Conservation (phyloP, 257 asterid genomes). For the Capsicum baccatum region DNA sequence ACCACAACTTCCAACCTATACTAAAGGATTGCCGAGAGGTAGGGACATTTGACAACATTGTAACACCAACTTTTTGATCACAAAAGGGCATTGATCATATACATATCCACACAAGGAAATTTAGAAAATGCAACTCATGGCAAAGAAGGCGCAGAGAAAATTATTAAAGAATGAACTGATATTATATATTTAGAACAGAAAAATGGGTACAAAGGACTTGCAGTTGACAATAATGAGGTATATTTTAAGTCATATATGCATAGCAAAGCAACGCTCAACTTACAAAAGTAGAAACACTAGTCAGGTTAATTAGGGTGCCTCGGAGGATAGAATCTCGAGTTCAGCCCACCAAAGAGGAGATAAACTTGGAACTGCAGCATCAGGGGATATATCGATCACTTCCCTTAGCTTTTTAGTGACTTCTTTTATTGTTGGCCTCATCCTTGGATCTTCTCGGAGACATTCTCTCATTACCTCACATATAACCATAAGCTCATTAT, state of each 20-base stretch:
- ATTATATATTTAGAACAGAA: background rate
- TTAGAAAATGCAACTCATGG: background rate
- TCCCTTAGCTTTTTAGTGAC: constrained; percentile 27
- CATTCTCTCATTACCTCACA: constrained; percentile 25
- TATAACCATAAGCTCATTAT: constrained; percentile 14
- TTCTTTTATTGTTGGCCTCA: constrained; percentile 25
- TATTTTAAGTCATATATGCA: background rate
- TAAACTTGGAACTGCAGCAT: constrained; percentile 30
- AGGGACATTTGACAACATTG: background rate
- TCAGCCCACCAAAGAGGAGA: constrained; percentile 38
- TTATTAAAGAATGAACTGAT: background rate
- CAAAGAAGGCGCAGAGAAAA: background rate
- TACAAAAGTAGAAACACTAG: background rate
- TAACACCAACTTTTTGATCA: background rate
- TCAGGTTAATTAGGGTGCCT: constrained; percentile 18
- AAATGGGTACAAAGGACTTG: constrained; percentile 18
- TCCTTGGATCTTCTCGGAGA: constrained; percentile 4
- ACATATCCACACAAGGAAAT: background rate
- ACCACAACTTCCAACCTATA: background rate
- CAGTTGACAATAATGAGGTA: background rate
- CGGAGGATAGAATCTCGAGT: constrained; percentile 33
- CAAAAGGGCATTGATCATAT: background rate
- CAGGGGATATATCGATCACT: constrained; percentile 26
- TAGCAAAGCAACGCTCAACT: constrained; percentile 3
- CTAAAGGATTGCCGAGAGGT: background rate